Evolutionary conservation across 345 rosid species (phyloP), one percentile per base, ranked within the genome.

Genomic region (Populus euphratica): DNA sequence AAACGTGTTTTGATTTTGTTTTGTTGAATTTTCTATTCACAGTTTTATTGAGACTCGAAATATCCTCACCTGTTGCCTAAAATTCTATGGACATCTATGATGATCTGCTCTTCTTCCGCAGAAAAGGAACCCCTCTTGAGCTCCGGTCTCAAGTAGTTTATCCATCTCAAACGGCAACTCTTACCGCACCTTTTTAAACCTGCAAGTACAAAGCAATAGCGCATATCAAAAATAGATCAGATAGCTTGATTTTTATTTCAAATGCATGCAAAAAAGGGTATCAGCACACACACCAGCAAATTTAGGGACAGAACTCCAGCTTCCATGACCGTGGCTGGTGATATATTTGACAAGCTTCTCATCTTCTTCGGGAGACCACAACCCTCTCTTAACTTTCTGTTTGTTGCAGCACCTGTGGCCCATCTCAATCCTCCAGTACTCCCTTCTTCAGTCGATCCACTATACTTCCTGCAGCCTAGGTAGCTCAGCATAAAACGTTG

Each of bases 291-390:
- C 50, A 17, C 91, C 93, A 21, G 96, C 92, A 75, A 85, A 90
- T 83, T 85, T 89, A 14, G 96, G 93, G 82, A 91, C 91, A n/a
- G 91, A 87, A 69, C 96, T 91, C 96, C 96, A 91, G 75, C 91
- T 87, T 12, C 92, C 90, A 85, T 91, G 93, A 74, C 93, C 96
- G 67, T 87, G 82, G 67, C 86, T 31, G 56, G 93, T 88, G 84
- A 90, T 87, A 73, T 88, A 83, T 59, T 83, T 85, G 73, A 87
- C 78, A 69, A 89, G 92, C 88, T 82, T 89, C 44, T 88, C 89
- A 54, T 91, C 95, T 87, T 91, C 95, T 81, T 89, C 93, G 44
- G 95, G 93, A 74, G 93, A 91, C 93, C 96, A 91, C 72, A 91
- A 74, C 3, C 96, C 96, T 83, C 90, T 88, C 74, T 88, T 90